These are phyloP conservation scores for Solanum hybrid DNA, from an alignment of 305 asterid species.

Conservation along the genomic window DNA sequence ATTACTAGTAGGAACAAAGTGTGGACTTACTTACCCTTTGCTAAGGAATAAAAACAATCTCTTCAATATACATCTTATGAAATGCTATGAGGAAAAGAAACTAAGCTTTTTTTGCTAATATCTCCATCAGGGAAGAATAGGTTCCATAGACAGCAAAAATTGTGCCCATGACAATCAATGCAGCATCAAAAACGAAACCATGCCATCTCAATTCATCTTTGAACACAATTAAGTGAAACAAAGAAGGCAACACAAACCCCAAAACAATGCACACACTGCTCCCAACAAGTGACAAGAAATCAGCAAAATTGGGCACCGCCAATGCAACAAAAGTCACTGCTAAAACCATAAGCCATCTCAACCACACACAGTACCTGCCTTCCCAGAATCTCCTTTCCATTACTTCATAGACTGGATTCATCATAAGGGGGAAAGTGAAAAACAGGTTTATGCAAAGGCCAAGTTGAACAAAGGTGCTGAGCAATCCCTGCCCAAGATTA, in stretches of 20 bases:
- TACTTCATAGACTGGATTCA: conserved; percentile 18
- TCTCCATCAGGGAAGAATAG: conserved; percentile 12
- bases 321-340: conserved; percentile 13
- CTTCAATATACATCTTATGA: background rate
- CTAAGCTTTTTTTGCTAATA: background rate
- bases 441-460: conserved; percentile 15
- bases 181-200: conserved; percentile 3
- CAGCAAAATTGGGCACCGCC: conserved; percentile 18
- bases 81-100: background rate
- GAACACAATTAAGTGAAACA: conserved; percentile 15
- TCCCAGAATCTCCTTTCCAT: conserved; percentile 19
- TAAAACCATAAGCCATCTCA: conserved; percentile 15
- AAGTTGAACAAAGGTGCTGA: conserved; percentile 12
- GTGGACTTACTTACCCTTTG: background rate
- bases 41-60: background rate
- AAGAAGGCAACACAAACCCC: conserved; percentile 18
- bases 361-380: conserved; percentile 8
- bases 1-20: background rate
- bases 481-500: conserved; percentile 14
- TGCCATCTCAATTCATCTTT: conserved; percentile 7
- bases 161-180: conserved; percentile 11
- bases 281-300: conserved; percentile 19
- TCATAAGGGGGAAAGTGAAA: conserved; percentile 14
- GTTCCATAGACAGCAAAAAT: conserved; percentile 16
- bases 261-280: conserved; percentile 15